Evolutionary conservation across 2,329 filamentous ascomycete genomes (phyloP).

Genomic region (Didymella exigua): DNA sequence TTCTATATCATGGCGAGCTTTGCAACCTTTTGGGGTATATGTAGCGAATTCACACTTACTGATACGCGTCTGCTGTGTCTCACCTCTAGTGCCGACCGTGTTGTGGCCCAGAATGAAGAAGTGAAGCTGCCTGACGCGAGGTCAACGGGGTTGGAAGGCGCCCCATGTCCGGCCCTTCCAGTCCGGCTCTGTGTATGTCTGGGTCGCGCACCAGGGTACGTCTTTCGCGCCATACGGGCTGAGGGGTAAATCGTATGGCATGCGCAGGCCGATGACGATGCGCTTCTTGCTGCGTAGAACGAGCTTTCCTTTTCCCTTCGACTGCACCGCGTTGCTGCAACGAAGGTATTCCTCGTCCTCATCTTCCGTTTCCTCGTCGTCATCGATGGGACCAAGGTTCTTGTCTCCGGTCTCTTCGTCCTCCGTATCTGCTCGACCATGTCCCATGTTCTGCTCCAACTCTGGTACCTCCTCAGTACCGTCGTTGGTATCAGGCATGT

Average conservation of each 20-base stretch:
- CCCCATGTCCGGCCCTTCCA: conserved; percentile 57
- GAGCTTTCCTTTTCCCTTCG: background rate
- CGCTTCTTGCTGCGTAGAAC: background rate
- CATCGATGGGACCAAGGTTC: background rate
- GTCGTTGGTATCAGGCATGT: conserved; percentile 53
- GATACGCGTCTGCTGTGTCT: background rate
- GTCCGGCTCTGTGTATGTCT: conserved; percentile 66
- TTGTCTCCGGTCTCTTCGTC: conserved; percentile 15
- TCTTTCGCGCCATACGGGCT: conserved; percentile 67
- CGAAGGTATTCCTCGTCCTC: background rate
- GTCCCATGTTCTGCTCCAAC: background rate
- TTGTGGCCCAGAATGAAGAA: too few species aligned
- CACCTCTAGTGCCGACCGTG: background rate
- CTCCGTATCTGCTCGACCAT: conserved; percentile 20
- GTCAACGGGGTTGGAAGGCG: conserved; percentile 12
- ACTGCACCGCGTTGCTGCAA: background rate
- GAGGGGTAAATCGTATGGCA: conserved; percentile 83
- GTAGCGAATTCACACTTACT: conserved; percentile 5
- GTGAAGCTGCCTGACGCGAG: too few species aligned
- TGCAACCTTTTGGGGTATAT: background rate
- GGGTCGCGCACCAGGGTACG: conserved; percentile 76
- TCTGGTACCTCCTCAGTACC: background rate
- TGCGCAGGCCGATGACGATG: conserved; percentile 68
- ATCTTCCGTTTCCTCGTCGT: background rate
- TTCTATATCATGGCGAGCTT: conserved; percentile 17